phyloP scores from a whole-genome alignment of 2,329 filamentous ascomycete species.

The Monosporascus cannonballus region DNA sequence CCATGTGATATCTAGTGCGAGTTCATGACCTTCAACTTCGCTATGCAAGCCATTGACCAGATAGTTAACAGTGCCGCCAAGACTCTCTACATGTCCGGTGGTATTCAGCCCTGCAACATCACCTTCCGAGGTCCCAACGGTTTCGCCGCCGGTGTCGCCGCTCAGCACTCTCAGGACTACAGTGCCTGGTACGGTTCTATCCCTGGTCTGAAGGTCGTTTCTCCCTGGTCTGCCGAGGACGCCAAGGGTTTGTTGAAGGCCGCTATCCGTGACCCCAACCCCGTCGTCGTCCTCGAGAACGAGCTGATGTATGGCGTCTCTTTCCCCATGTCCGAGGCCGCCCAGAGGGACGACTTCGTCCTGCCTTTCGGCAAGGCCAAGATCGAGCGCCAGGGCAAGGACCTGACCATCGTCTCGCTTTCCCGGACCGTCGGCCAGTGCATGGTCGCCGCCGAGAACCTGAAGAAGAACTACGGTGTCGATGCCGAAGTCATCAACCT shows the following conservation, averaged over 20 bases:
- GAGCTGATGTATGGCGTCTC: constrained; percentile 86
- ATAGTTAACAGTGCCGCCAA: constrained; percentile 99
- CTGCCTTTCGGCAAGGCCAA: constrained; percentile 98
- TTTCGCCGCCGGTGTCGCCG: constrained; percentile 90
- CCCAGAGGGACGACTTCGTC: constrained; percentile 94
- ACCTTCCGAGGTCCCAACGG: constrained; percentile 99
- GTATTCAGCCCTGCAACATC: constrained; percentile 99
- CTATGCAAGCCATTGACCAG: constrained; percentile 99
- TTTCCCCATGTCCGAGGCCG: constrained; percentile 96
- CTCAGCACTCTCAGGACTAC: constrained; percentile 99
- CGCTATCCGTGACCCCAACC: constrained; percentile 96
- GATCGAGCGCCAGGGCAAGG: constrained; percentile 93
- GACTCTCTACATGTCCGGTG: constrained; percentile 99
- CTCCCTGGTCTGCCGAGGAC: constrained; percentile 94
- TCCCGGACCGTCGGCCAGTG: constrained; percentile 95
- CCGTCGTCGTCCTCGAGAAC: constrained; percentile 86
- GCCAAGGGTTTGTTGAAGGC: constrained; percentile 98
- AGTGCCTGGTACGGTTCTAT: constrained; percentile 98
- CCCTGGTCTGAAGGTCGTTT: constrained; percentile 93
- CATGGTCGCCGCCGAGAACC: constrained; percentile 77
- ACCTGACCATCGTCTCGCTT: constrained; percentile 89
- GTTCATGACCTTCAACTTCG: constrained; percentile 99
- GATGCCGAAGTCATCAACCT: constrained; percentile 97
- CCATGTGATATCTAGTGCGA: constrained; percentile 60
- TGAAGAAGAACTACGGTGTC: constrained; percentile 95